Evolutionary conservation across 805 yeast genomes (phyloP).

Genomic region (Candida tallmaniae): DNA sequence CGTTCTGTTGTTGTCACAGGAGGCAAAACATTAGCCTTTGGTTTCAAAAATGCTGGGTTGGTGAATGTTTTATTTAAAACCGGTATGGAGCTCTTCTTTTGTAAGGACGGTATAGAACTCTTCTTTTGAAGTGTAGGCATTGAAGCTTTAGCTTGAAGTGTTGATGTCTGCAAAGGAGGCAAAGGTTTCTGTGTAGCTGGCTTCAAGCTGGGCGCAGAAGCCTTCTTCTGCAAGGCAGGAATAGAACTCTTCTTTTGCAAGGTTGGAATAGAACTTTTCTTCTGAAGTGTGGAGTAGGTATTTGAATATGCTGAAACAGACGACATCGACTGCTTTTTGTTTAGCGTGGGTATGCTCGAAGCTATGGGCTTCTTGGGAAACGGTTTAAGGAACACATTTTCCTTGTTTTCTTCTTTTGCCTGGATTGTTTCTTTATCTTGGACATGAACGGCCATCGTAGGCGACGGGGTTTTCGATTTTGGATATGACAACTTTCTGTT

Average conservation of each 20-base stretch:
- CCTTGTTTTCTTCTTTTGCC: not conserved
- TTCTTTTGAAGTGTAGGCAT: constrained; percentile 4
- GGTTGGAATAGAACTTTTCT: not conserved
- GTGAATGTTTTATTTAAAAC: constrained; percentile 1
- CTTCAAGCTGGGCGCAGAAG: constrained; percentile 6
- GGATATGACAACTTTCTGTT: constrained; percentile 11
- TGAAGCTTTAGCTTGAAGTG: not conserved
- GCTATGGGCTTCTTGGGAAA: not conserved
- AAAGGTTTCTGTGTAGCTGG: not conserved
- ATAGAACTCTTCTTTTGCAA: constrained; percentile 1
- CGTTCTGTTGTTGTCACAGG: constrained; percentile 1
- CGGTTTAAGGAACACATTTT: not conserved
- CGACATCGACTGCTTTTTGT: not conserved
- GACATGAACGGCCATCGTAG: constrained; percentile 8
- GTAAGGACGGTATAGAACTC: constrained; percentile 3
- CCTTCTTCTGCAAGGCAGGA: constrained; percentile 5
- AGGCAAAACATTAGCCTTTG: constrained; percentile 2
- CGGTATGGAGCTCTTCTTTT: constrained; percentile 8
- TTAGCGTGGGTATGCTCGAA: constrained; percentile 1
- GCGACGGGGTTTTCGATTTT: constrained; percentile 12
- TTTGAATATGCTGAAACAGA: too few relatives aligned
- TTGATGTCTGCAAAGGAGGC: not conserved
- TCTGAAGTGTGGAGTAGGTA: not conserved
- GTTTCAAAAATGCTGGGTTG: constrained; percentile 2
- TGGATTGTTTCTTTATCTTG: not conserved